Conservation (phyloP, 225 moss, liverwort and hornwort species). For the Polytrichum formosum region DNA sequence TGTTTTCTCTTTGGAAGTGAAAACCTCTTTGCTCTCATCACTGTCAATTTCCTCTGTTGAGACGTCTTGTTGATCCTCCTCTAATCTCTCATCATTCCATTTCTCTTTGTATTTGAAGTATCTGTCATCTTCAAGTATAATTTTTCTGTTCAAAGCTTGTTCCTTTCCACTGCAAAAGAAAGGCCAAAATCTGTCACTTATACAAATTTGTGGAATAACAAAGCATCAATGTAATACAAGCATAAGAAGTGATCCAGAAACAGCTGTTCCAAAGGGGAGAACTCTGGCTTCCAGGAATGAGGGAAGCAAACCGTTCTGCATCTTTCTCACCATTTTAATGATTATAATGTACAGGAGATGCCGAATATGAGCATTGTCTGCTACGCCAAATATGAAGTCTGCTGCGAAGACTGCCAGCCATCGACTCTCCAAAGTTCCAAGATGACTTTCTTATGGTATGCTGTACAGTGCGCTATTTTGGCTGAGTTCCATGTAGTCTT, state of each 20-base stretch:
- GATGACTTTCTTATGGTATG: constrained; percentile 95
- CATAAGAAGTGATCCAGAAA: too few species aligned
- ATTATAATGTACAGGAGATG: constrained; percentile 56
- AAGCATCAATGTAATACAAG: too few species aligned
- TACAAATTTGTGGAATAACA: too few species aligned
- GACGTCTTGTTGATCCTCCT: constrained; percentile 1
- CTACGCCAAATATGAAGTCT: constrained; percentile 94
- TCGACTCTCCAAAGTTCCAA: constrained; percentile 96
- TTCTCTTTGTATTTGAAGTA: constrained; percentile 8
- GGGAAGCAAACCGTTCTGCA: too few species aligned
- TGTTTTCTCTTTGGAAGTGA: constrained; percentile 13
- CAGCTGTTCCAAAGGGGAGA: too few species aligned
- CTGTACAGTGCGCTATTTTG: too few species aligned
- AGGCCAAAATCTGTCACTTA: too few species aligned
- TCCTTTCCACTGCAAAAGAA: constrained; percentile 18
- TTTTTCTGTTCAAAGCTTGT: constrained; percentile 16
- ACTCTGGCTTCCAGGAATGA: too few species aligned
- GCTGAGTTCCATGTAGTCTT: background rate
- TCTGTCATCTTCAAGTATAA: constrained; percentile 9
- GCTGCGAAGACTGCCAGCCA: constrained; percentile 91
- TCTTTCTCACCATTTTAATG: background rate
- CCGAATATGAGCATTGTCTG: constrained; percentile 88
- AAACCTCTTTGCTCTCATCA: constrained; percentile 1
- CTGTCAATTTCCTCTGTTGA: constrained; percentile 4
- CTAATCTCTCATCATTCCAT: background rate